Evolutionary conservation across 352 stramenopile genomes (phyloP), one percentile per base, ranked within the genome.

Genomic region (Phytophthora tubulina): DNA sequence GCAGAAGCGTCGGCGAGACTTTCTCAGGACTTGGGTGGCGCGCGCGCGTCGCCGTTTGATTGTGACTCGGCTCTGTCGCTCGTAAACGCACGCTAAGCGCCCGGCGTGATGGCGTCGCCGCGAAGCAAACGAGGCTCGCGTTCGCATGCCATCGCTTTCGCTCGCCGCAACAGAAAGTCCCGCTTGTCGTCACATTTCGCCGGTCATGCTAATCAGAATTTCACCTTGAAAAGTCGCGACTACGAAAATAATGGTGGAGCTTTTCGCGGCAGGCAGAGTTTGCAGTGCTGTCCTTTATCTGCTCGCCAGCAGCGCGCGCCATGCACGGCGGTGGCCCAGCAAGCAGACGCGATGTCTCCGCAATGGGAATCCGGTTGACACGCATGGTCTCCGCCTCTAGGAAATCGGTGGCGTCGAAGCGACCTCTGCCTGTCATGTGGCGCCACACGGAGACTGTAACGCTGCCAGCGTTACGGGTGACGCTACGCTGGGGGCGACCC

Each of bases 171-270:
- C 59, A 71, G 53, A 75, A 75, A 66, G 67, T 66, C 59, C 33
- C 9, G 38, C 32, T 58, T 59, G 33, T 52, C 39, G 48, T 67
- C 49, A 62, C 27, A 67, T 67, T 67, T 72, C 36, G 35, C 13
- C 41, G 31, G 5, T 35, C 31, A 54, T 58, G 49, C 62, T 60
- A 52, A 72, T 67, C 62, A 67, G 44, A 66, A 67, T 50, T 49
- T 66, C 52, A 10, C 33, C 49, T 67, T 75, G 45, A 59, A 63
- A 64, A 57, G 57, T 67, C 68, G 68, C 63, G 68, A 75, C 63
- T 75, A 70, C 55, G 57, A 70, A 72, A 67, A 73, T 58, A 39
- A 39, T 17, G 1, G 39, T 32, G 6, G 6, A 31, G 45, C 21
- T 4, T 27, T 27, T 27, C 21, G 21, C 21, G 21, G 21, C 21